Conservation (phyloP, 345 rosid genomes). For the Murraya paniculata region DNA sequence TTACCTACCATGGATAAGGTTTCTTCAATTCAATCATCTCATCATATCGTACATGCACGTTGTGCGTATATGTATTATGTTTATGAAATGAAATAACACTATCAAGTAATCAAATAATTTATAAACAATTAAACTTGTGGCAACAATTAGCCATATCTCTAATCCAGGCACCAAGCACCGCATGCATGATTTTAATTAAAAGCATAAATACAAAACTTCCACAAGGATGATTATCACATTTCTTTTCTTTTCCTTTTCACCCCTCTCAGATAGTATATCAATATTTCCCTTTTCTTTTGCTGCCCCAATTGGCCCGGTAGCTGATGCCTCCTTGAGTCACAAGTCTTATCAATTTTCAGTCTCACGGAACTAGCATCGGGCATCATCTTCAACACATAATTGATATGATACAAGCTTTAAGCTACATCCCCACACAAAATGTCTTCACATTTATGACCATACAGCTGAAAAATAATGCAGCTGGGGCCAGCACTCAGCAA, state of each 20-base stretch:
- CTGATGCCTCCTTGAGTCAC: not conserved
- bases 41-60: not conserved
- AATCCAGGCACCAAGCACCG: not conserved
- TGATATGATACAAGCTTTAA: not conserved
- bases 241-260: not conserved
- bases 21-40: not conserved
- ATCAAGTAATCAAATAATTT: too few species aligned
- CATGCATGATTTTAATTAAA: not conserved
- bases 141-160: not conserved
- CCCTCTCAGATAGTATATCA: not conserved
- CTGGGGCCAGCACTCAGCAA: not conserved
- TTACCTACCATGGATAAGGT: not conserved
- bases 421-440: not conserved
- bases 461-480: not conserved
- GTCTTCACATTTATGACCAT: not conserved
- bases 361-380: not conserved
- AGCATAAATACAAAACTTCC: not conserved
- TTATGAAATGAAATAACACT: too few species aligned
- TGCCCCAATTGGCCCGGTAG: not conserved
- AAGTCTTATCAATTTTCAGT: not conserved
- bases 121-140: not conserved
- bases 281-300: not conserved
- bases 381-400: not conserved
- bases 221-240: not conserved
- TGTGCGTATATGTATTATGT: too few species aligned